These are phyloP conservation scores for Stenocarpella maydis DNA, from an alignment of 2,329 filamentous ascomycete genomes.

Conservation along the genomic window DNA sequence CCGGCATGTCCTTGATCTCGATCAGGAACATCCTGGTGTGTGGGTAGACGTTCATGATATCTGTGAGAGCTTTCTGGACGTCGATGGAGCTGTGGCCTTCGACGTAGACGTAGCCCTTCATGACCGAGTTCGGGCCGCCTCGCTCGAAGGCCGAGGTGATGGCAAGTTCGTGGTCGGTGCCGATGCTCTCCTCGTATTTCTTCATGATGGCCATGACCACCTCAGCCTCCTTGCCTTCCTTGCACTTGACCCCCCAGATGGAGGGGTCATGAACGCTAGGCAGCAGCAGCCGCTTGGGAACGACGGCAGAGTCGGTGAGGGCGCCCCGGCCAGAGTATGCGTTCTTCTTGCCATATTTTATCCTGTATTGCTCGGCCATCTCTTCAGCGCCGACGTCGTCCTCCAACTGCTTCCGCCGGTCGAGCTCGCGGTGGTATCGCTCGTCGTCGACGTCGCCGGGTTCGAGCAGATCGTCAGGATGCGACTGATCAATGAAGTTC, in stretches of 20 bases:
- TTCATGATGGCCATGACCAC: slow-evolving; percentile 89
- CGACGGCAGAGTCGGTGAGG: slow-evolving; percentile 74
- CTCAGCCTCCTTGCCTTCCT: slow-evolving; percentile 94
- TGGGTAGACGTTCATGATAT: slow-evolving; percentile 88
- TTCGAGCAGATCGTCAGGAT: slow-evolving; percentile 88
- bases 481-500: slow-evolving; percentile 86
- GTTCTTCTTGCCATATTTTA: slow-evolving; percentile 83
- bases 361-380: slow-evolving; percentile 84
- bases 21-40: slow-evolving; percentile 87
- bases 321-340: slow-evolving; percentile 55
- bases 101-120: slow-evolving; percentile 95
- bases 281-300: slow-evolving; percentile 85
- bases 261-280: slow-evolving; percentile 95
- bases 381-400: slow-evolving; percentile 92
- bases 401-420: slow-evolving; percentile 87
- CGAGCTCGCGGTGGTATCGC: slow-evolving; percentile 90
- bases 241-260: slow-evolving; percentile 94
- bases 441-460: slow-evolving; percentile 86
- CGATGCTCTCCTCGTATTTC: slow-evolving; percentile 80
- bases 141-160: slow-evolving; percentile 95
- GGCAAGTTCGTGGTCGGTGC: slow-evolving; percentile 80
- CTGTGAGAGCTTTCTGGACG: slow-evolving; percentile 82
- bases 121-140: slow-evolving; percentile 76
- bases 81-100: slow-evolving; percentile 90
- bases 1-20: slow-evolving; percentile 96